These are phyloP conservation scores for Vitis rotundifolia DNA, from an alignment of 164 flowering plant genomes.

Conservation along the genomic window DNA sequence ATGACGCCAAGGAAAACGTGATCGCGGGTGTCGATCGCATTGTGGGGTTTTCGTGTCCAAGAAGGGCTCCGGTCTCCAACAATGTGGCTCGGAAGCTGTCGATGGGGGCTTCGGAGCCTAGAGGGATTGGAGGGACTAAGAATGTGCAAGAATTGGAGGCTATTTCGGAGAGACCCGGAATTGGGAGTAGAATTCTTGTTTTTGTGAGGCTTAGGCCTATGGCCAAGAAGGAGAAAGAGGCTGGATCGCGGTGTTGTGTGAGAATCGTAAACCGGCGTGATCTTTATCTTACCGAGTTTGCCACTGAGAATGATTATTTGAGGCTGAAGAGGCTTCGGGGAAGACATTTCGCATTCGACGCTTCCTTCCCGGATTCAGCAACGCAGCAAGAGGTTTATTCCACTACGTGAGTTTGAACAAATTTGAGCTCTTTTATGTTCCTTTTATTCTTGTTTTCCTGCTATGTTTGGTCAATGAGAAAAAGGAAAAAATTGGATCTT, in stretches of 20 bases:
- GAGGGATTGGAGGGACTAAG: conserved; percentile 6
- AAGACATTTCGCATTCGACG: conserved; percentile 84
- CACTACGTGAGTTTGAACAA: conserved; percentile 60
- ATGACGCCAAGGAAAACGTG: conserved; percentile 63
- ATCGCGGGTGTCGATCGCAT: conserved; percentile 35
- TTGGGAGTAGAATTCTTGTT: conserved; percentile 70
- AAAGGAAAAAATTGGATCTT: background rate
- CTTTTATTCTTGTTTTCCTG: background rate
- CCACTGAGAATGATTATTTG: conserved; percentile 77
- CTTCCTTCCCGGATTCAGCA: conserved; percentile 78
- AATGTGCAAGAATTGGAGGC: conserved; percentile 21
- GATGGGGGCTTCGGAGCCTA: conserved; percentile 41
- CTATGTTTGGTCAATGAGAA: background rate
- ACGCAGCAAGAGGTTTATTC: conserved; percentile 80
- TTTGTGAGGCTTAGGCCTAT: conserved; percentile 93
- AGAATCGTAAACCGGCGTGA: conserved; percentile 66
- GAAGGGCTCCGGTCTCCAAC: conserved; percentile 18
- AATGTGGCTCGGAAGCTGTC: conserved; percentile 67
- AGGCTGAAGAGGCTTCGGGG: conserved; percentile 86
- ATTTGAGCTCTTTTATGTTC: background rate
- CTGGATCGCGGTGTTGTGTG: conserved; percentile 74
- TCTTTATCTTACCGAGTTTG: conserved; percentile 76
- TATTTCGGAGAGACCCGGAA: conserved; percentile 28
- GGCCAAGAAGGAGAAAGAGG: conserved; percentile 82
- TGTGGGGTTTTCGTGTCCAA: conserved; percentile 51